Conservation (phyloP, 2,329 filamentous ascomycete species). For the Ophiosphaerella narmari region DNA sequence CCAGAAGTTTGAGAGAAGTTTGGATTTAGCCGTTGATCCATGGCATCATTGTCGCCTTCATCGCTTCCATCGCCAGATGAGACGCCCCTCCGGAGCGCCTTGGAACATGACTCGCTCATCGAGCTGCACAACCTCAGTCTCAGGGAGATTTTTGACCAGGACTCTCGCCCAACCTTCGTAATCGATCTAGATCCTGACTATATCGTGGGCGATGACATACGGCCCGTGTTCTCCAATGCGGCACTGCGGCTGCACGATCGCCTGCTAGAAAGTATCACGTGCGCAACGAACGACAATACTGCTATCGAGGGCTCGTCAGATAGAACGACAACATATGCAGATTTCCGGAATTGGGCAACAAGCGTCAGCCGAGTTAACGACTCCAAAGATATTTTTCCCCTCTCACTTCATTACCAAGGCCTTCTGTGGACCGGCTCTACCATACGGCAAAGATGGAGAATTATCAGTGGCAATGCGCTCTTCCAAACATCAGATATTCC, state of each 20-base stretch:
- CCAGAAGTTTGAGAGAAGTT: not conserved
- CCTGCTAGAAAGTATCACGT: constrained; percentile 32
- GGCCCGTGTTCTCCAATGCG: constrained; percentile 38
- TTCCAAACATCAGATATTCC: constrained; percentile 23
- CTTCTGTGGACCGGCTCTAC: constrained; percentile 40
- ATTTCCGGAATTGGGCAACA: constrained; percentile 51
- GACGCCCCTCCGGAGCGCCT: constrained; percentile 2
- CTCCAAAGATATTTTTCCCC: constrained; percentile 52
- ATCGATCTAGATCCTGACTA: constrained; percentile 38
- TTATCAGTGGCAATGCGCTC: constrained; percentile 30
- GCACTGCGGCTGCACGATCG: constrained; percentile 35
- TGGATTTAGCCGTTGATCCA: not conserved
- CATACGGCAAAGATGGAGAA: constrained; percentile 33
- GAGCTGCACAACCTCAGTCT: constrained; percentile 32
- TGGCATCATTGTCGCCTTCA: constrained; percentile 6
- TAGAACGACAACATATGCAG: constrained; percentile 31
- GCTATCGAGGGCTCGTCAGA: not conserved
- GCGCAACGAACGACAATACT: constrained; percentile 4
- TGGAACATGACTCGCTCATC: constrained; percentile 21
- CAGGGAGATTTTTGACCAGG: constrained; percentile 36
- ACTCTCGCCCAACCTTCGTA: constrained; percentile 39
- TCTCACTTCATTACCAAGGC: constrained; percentile 43
- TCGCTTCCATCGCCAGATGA: constrained; percentile 1
- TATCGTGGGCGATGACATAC: constrained; percentile 19
- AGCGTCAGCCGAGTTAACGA: constrained; percentile 51